phyloP scores from a whole-genome alignment of 192 early-diverging fungal species.

The Coemansia sp. region DNA sequence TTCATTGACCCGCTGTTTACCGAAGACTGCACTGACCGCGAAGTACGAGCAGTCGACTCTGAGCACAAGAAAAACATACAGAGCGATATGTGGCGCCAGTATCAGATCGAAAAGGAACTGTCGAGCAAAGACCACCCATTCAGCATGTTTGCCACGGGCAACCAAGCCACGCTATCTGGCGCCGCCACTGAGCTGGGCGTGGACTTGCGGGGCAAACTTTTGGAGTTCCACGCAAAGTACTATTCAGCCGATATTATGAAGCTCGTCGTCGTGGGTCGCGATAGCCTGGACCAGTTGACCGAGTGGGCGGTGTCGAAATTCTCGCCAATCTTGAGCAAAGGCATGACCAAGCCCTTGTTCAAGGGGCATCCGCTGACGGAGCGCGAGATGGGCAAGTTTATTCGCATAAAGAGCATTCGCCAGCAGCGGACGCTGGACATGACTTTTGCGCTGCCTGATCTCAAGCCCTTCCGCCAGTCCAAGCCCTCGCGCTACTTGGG shows the following conservation, averaged over 20 bases:
- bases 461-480: constrained; percentile 57
- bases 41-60: constrained; percentile 93
- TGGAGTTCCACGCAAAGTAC: constrained; percentile 86
- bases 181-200: constrained; percentile 65
- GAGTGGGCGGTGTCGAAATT: constrained; percentile 82
- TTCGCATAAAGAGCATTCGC: constrained; percentile 77
- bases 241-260: constrained; percentile 98
- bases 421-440: constrained; percentile 77
- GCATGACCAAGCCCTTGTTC: constrained; percentile 68
- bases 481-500: constrained; percentile 78
- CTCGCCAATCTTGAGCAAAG: constrained; percentile 74
- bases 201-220: constrained; percentile 78
- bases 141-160: constrained; percentile 90
- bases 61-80: constrained; percentile 97
- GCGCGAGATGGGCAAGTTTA: constrained; percentile 71
- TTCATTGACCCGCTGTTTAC: constrained; percentile 91
- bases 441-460: constrained; percentile 85
- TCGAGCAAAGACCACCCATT: constrained; percentile 78
- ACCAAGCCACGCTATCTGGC: constrained; percentile 72
- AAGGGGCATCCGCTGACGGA: constrained; percentile 72
- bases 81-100: constrained; percentile 84
- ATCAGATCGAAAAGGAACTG: constrained; percentile 84
- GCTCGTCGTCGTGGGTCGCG: constrained; percentile 82
- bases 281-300: constrained; percentile 83
- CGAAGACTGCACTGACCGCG: constrained; percentile 86